Evolutionary conservation across 1,284 basidiomycete species (phyloP), one percentile per base, ranked within the genome.

Genomic region (Acaromyces ingoldii): DNA sequence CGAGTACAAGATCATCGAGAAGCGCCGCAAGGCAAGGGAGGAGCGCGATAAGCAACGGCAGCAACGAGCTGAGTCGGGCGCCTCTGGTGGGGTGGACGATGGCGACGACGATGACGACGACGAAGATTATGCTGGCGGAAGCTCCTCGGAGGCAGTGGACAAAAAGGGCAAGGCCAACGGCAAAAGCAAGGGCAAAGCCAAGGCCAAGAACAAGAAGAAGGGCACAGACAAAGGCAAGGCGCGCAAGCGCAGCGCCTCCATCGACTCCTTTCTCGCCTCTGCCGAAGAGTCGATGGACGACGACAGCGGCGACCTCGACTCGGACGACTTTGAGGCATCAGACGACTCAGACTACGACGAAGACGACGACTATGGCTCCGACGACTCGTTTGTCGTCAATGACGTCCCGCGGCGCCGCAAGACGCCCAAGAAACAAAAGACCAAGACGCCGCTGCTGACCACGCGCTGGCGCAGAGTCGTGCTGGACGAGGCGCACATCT

Each of bases 401-500:
- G 9, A 25, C 19, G n/a, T 10, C 17, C 33, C n/a, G 13, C 24
- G 15, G 5, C 19, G 9, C 4, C 22, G 36, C 3, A 11, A 37
- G 6, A 7, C 13, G 6, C 21, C 7, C 25, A 22, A 22, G 10
- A 77, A 92, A 19, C 85, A 87, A 58, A 80, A 80, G 19, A 79
- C 88, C 21, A 79, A 81, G 38, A 19, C 38, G 21, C 45, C 33
- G 36, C 45, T 47, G 11, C 30, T 38, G 13, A 37, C 30, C 13
- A 34, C 36, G 24, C 30, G 22, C 11, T 93, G 90, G 91, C 89
- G 90, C 84, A 80, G 91, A 55, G 74, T 91, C 31, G 83, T 93
- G 28, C 79, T 92, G 2, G 91, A 93, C 60, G 90, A 93, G 76
- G 91, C 88, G 0, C 90, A 93, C 67, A 84, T 76, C 17, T 85